A percentile compares a stretch with the other conserved stretches of the same genome.
phyloP scores from a whole-genome alignment of 345 rosid species.

The Gossypium anomalum region DNA sequence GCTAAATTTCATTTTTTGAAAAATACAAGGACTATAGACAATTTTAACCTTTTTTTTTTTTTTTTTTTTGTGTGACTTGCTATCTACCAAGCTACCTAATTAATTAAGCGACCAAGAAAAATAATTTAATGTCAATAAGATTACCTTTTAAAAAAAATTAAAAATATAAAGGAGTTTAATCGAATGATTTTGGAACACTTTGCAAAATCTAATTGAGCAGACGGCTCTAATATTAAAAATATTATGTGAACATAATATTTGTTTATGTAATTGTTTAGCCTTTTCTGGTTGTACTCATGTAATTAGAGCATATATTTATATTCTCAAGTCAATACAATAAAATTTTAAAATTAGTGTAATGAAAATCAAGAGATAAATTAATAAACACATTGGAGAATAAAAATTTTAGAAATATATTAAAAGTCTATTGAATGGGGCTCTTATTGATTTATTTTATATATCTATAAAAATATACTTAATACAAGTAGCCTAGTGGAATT shows the following conservation, averaged over 20 bases:
- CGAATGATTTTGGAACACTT: slow-evolving; percentile 13
- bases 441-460: too few relatives aligned
- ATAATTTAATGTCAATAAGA: background rate
- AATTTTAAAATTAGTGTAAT: too few relatives aligned
- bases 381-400: too few relatives aligned
- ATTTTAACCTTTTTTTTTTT: background rate
- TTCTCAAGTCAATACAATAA: background rate
- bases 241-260: background rate
- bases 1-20: too few relatives aligned
- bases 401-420: too few relatives aligned
- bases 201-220: slow-evolving; percentile 7
- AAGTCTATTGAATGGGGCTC: too few relatives aligned
- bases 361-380: too few relatives aligned
- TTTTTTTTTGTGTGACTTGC: too few relatives aligned
- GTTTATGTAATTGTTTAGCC: background rate
- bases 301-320: background rate
- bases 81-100: background rate
- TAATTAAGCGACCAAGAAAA: background rate
- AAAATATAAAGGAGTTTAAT: background rate
- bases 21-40: too few relatives aligned
- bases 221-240: slow-evolving; percentile 1
- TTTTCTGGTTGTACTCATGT: background rate
- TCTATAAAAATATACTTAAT: too few relatives aligned
- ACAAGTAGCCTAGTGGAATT: too few relatives aligned
- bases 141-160: background rate